Evolutionary conservation across 1,139 yeast species (phyloP).

Genomic region (Geotrichum candidum): DNA sequence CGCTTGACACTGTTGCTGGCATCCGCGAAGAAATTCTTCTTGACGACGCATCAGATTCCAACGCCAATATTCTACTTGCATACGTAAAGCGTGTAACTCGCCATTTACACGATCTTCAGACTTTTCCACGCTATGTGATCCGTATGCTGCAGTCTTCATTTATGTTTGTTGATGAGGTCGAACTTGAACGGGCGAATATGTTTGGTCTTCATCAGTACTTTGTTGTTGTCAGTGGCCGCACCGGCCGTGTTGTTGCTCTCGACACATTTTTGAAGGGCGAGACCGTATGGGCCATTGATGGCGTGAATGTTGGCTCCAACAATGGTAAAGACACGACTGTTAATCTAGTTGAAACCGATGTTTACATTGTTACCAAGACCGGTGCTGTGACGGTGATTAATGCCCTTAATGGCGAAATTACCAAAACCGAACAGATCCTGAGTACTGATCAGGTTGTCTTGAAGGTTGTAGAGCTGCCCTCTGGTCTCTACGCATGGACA

Average conservation of each 20-base stretch:
- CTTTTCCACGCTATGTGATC: not conserved
- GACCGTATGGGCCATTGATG: constrained; percentile 40
- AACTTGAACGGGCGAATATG: constrained; percentile 22
- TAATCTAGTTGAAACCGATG: constrained; percentile 19
- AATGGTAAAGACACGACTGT: constrained; percentile 10
- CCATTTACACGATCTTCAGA: constrained; percentile 32
- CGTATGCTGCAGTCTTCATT: not conserved
- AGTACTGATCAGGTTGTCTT: constrained; percentile 15
- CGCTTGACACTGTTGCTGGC: constrained; percentile 28
- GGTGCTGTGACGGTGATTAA: constrained; percentile 23
- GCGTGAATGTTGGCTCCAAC: constrained; percentile 21
- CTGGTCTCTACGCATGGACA: constrained; percentile 21
- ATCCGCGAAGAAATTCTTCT: constrained; percentile 33
- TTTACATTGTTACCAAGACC: constrained; percentile 24
- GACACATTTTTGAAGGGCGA: constrained; percentile 39
- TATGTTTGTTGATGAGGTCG: not conserved
- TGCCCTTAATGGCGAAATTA: constrained; percentile 23
- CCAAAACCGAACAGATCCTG: not conserved
- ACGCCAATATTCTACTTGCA: constrained; percentile 38
- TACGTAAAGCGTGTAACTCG: constrained; percentile 41
- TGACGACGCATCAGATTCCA: constrained; percentile 34
- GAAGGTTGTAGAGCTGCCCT: constrained; percentile 1
- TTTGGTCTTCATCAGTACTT: constrained; percentile 50
- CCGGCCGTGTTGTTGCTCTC: constrained; percentile 43
- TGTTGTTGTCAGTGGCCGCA: constrained; percentile 39